Percentiles rank a stretch among this genome's conserved stretches.
These are phyloP conservation scores for Solanum paucissectum DNA, from an alignment of 257 asterid species.

Conservation along the genomic window DNA sequence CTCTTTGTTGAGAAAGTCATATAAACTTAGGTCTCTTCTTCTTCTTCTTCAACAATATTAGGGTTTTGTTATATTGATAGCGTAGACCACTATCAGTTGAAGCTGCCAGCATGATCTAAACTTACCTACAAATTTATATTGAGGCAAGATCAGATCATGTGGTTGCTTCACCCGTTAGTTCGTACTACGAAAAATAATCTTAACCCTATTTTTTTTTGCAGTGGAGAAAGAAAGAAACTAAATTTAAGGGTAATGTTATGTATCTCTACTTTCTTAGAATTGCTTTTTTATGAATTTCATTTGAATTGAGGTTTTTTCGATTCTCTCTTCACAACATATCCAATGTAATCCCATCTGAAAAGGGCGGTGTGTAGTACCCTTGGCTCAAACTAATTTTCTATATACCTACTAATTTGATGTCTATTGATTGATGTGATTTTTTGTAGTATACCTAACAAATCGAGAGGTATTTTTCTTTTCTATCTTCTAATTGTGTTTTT, in stretches of 20 bases:
- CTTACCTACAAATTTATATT: constrained; percentile 11
- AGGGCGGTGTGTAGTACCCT: too few species aligned
- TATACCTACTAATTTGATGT: not conserved
- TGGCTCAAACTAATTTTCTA: not conserved
- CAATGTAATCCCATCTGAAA: not conserved
- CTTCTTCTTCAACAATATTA: not conserved
- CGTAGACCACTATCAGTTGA: constrained; percentile 41
- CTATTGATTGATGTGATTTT: not conserved
- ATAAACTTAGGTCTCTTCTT: not conserved
- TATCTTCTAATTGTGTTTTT: not conserved
- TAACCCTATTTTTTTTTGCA: constrained; percentile 1
- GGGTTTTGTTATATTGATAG: not conserved
- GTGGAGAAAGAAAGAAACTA: not conserved
- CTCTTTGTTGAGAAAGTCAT: not conserved
- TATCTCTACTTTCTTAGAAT: not conserved
- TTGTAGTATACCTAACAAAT: not conserved
- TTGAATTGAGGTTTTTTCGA: not conserved
- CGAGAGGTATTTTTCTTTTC: not conserved
- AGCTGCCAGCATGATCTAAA: constrained; percentile 85
- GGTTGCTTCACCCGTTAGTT: constrained; percentile 56
- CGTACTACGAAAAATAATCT: constrained; percentile 16
- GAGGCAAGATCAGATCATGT: constrained; percentile 44
- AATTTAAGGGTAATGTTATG: not conserved
- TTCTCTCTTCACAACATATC: not conserved
- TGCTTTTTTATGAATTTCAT: not conserved